These are phyloP conservation scores for Avena insularis DNA, from an alignment of 176 grass and related monocot genomes.

Conservation along the genomic window DNA sequence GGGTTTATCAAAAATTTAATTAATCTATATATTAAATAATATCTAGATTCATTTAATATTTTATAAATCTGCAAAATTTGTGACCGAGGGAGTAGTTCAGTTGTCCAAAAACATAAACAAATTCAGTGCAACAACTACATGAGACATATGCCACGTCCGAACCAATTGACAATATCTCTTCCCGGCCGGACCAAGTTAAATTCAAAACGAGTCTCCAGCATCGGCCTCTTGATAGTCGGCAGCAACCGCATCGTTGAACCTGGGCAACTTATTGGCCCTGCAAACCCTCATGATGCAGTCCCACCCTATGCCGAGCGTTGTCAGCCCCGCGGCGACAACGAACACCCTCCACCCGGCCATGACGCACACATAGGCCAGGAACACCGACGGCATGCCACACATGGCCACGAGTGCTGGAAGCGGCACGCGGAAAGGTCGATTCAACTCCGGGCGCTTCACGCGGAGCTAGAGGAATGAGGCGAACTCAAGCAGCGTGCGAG, in stretches of 20 bases:
- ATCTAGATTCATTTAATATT: too few species aligned
- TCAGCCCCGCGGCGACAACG: conserved; percentile 2
- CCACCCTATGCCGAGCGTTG: conserved; percentile 23
- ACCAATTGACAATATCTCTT: neutral
- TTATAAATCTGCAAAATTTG: too few species aligned
- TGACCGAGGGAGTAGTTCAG: too few species aligned
- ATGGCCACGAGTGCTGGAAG: conserved; percentile 33
- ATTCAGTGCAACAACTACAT: too few species aligned
- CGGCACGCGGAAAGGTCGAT: conserved; percentile 34
- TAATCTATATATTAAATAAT: too few species aligned
- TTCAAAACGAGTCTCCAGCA: neutral
- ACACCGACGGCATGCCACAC: conserved; percentile 40
- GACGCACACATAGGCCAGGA: conserved; percentile 32
- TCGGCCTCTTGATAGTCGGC: neutral
- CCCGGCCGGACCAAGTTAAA: neutral
- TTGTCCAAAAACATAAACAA: too few species aligned
- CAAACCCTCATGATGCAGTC: conserved; percentile 45
- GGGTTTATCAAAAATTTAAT: too few species aligned
- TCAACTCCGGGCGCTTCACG: conserved; percentile 13
- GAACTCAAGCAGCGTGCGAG: conserved; percentile 59
- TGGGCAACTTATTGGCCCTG: conserved; percentile 46
- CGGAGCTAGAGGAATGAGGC: neutral
- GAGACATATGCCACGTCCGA: too few species aligned
- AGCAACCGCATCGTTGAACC: conserved; percentile 34
- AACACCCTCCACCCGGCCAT: conserved; percentile 38